Conservation (phyloP, 192 early-diverging fungal species). For the Haplosporangium gracile region DNA sequence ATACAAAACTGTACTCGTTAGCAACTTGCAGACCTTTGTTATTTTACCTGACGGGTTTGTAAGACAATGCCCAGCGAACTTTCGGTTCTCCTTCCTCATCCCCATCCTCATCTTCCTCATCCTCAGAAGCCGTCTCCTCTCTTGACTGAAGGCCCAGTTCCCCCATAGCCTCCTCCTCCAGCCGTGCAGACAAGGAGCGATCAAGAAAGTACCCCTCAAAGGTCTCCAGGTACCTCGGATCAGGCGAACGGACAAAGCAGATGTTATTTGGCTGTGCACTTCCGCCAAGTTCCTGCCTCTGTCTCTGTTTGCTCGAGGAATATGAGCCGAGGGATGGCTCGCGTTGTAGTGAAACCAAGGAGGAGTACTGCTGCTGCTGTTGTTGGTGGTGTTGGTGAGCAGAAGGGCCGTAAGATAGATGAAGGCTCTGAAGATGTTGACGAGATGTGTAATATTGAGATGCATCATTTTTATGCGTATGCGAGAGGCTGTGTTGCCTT, state of each 20-base stretch:
- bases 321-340: background rate
- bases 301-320: background rate
- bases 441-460: background rate
- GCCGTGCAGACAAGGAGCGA: background rate
- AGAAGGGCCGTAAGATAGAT: background rate
- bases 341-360: background rate
- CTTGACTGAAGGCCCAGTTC: background rate
- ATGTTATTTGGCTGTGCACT: background rate
- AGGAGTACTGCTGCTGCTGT: background rate
- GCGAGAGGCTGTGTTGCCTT: background rate
- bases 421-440: background rate
- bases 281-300: background rate
- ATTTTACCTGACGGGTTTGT: background rate
- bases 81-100: background rate
- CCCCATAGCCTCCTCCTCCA: background rate
- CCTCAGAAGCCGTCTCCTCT: constrained; percentile 13
- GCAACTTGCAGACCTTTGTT: background rate
- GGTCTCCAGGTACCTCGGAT: constrained; percentile 26
- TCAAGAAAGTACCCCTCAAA: constrained; percentile 22
- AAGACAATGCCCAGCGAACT: background rate
- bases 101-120: background rate
- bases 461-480: background rate
- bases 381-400: constrained; percentile 1
- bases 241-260: constrained; percentile 1
- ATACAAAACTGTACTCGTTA: background rate